phyloP scores from a whole-genome alignment of 2,329 filamentous ascomycete genomes.

The Talaromyces sp. region DNA sequence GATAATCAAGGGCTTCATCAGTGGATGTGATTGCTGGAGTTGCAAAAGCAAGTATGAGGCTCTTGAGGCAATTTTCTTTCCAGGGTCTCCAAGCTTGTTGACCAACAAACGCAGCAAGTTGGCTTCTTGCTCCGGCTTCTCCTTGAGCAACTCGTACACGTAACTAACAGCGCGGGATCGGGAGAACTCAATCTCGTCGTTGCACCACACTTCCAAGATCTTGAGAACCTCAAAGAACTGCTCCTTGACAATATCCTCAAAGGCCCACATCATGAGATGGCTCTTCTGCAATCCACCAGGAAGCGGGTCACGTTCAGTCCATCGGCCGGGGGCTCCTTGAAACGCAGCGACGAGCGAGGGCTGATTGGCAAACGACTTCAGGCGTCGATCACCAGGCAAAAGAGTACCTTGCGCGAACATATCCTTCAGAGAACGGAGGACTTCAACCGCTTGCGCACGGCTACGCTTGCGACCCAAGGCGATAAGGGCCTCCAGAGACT shows the following conservation, averaged over 20 bases:
- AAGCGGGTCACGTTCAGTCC: slow-evolving; percentile 70
- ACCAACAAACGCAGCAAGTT: slow-evolving; percentile 89
- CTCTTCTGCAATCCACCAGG: slow-evolving; percentile 73
- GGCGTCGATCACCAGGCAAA: slow-evolving; percentile 77
- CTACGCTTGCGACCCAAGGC: slow-evolving; percentile 88
- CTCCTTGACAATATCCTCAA: slow-evolving; percentile 93
- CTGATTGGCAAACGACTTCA: slow-evolving; percentile 78
- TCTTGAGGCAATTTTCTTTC: slow-evolving; percentile 92
- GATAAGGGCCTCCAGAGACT: slow-evolving; percentile 83
- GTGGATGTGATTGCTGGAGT: slow-evolving; percentile 81
- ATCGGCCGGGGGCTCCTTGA: slow-evolving; percentile 63
- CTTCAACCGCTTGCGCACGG: slow-evolving; percentile 86
- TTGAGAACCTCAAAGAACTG: slow-evolving; percentile 93
- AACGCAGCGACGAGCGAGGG: slow-evolving; percentile 73
- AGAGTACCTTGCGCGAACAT: slow-evolving; percentile 86
- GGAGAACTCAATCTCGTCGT: slow-evolving; percentile 93
- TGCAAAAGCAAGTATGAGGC: slow-evolving; percentile 94
- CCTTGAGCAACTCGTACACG: slow-evolving; percentile 85
- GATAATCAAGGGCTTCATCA: slow-evolving; percentile 91
- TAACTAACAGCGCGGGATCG: slow-evolving; percentile 86
- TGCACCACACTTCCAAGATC: slow-evolving; percentile 87
- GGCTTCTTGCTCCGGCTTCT: slow-evolving; percentile 96
- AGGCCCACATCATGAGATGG: slow-evolving; percentile 86
- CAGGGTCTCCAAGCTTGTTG: slow-evolving; percentile 94
- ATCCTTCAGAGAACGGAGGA: slow-evolving; percentile 92